These are phyloP conservation scores for Penicillium frequentans DNA, from an alignment of 2,329 filamentous ascomycete species.

Conservation along the genomic window DNA sequence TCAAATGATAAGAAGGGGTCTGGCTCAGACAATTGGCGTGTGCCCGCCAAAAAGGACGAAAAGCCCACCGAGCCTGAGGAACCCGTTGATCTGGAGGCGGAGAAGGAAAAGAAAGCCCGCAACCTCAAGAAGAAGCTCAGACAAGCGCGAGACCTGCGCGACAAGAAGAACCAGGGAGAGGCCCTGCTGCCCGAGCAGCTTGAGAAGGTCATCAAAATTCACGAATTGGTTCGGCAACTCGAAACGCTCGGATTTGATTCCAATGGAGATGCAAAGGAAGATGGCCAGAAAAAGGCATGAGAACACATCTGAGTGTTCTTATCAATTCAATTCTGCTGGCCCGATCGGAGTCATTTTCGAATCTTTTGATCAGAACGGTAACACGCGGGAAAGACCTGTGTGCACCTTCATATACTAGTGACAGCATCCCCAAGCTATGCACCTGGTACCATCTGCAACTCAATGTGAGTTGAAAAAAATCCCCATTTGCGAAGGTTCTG, in stretches of 20 bases:
- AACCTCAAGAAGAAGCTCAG: conserved; percentile 93
- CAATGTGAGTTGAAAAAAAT: background rate
- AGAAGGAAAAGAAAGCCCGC: conserved; percentile 89
- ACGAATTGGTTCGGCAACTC: conserved; percentile 85
- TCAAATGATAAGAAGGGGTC: conserved; percentile 24
- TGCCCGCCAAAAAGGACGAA: conserved; percentile 27
- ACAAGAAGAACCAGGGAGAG: conserved; percentile 86
- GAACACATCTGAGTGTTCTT: background rate
- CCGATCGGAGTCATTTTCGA: background rate
- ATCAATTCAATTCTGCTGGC: background rate
- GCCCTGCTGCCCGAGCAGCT: conserved; percentile 88
- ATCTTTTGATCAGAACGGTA: background rate
- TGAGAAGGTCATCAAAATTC: conserved; percentile 96
- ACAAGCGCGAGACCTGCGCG: conserved; percentile 85
- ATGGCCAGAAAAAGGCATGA: conserved; percentile 17
- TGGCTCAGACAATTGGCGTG: conserved; percentile 35
- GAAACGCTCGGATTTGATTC: conserved; percentile 80
- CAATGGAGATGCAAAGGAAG: conserved; percentile 65
- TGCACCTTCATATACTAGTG: background rate
- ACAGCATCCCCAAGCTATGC: background rate
- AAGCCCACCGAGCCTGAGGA: conserved; percentile 22
- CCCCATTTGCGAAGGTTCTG: background rate
- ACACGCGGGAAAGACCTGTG: background rate
- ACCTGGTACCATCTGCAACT: background rate
- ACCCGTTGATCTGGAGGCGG: conserved; percentile 66